These are phyloP conservation scores for Rusavskia elegans DNA, from an alignment of 495 filamentous ascomycete genomes.

Conservation along the genomic window DNA sequence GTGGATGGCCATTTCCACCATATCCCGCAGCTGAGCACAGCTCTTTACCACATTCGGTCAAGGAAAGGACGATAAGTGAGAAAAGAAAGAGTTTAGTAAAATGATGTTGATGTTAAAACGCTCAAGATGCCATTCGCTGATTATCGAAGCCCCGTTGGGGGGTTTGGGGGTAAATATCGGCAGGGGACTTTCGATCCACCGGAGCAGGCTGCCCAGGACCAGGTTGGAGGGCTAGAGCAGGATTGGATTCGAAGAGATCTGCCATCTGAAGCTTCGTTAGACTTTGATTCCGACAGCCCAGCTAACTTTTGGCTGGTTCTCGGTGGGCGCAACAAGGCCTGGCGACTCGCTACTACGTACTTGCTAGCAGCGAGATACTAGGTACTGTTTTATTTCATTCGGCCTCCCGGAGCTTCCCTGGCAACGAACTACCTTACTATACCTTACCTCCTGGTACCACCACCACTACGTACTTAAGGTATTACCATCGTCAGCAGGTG, in stretches of 20 bases:
- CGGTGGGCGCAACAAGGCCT: background rate
- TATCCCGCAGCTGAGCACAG: too few species aligned
- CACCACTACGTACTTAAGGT: too few species aligned
- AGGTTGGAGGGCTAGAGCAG: background rate
- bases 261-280: background rate
- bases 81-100: background rate
- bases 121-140: too few species aligned
- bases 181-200: background rate
- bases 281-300: background rate
- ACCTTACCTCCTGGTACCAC: too few species aligned
- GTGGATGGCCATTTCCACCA: background rate
- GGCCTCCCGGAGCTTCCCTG: background rate
- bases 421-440: background rate
- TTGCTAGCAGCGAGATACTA: too few species aligned
- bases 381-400: too few species aligned
- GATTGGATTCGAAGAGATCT: background rate
- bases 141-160: too few species aligned
- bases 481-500: too few species aligned
- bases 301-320: background rate
- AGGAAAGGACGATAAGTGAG: background rate
- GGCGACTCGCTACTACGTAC: too few species aligned
- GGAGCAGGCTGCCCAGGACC: background rate
- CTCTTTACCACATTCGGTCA: background rate
- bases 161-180: background rate
- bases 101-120: too few species aligned